Conservation (phyloP, 352 stramenopile species). For the Phytophthora ramorum region DNA sequence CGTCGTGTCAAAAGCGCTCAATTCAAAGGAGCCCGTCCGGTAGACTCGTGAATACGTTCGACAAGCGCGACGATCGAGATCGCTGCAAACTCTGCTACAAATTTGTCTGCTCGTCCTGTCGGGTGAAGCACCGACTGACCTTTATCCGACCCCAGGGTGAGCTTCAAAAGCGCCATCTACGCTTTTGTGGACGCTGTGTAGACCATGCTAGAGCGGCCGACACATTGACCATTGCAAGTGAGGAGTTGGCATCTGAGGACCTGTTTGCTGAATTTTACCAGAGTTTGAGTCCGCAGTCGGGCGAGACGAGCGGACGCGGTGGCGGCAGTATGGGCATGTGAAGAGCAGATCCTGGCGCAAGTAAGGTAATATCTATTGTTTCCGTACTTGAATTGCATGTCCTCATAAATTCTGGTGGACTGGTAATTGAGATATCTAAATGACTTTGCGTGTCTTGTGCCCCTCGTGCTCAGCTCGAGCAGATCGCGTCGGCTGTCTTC, state of each 20-base stretch:
- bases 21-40: slow-evolving; percentile 11
- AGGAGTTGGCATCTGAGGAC: slow-evolving; percentile 26
- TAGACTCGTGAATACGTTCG: slow-evolving; percentile 22
- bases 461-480: slow-evolving; percentile 9
- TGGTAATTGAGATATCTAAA: not conserved
- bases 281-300: slow-evolving; percentile 21
- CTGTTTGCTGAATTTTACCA: slow-evolving; percentile 31
- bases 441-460: not conserved
- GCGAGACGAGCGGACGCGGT: slow-evolving; percentile 11
- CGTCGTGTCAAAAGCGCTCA: slow-evolving; percentile 37
- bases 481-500: slow-evolving; percentile 29
- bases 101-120: slow-evolving; percentile 42
- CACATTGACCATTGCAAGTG: slow-evolving; percentile 30
- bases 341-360: slow-evolving; percentile 1
- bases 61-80: slow-evolving; percentile 25
- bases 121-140: slow-evolving; percentile 34
- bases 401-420: slow-evolving; percentile 11
- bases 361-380: slow-evolving; percentile 34
- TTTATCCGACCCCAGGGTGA: slow-evolving; percentile 31
- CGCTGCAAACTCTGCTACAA: slow-evolving; percentile 41
- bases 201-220: slow-evolving; percentile 26
- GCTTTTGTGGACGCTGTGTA: slow-evolving; percentile 38
- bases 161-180: slow-evolving; percentile 28
- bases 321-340: slow-evolving; percentile 13
- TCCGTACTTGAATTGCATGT: not conserved